These are phyloP conservation scores for Pichia paraexigua DNA, from an alignment of 805 yeast genomes.

Conservation along the genomic window DNA sequence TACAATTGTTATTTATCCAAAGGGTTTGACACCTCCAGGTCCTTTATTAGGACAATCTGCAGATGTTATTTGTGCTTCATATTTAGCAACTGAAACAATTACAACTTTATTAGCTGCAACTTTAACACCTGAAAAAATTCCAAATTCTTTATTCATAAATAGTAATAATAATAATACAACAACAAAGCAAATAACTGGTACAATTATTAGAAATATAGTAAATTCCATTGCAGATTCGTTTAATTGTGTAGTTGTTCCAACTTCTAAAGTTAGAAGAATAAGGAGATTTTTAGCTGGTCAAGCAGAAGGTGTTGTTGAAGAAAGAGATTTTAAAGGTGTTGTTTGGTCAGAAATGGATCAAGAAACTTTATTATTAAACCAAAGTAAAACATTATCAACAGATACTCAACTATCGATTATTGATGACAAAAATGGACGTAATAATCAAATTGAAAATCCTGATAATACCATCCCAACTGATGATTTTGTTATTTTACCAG, in stretches of 20 bases:
- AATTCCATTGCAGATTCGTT: constrained; percentile 81
- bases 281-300: constrained; percentile 95
- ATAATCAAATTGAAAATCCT: constrained; percentile 28
- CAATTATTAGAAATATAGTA: constrained; percentile 62
- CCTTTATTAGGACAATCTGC: constrained; percentile 82
- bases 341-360: constrained; percentile 80
- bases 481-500: constrained; percentile 63
- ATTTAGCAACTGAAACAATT: constrained; percentile 85
- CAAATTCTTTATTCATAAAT: constrained; percentile 34
- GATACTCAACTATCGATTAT: constrained; percentile 30
- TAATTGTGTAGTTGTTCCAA: constrained; percentile 83
- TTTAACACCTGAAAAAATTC: constrained; percentile 68
- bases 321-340: constrained; percentile 87
- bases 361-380: constrained; percentile 40
- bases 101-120: constrained; percentile 65
- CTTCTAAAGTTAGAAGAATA: constrained; percentile 84
- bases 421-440: constrained; percentile 29
- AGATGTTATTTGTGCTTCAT: constrained; percentile 83
- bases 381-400: not conserved
- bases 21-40: constrained; percentile 51
- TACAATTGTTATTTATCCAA: constrained; percentile 77
- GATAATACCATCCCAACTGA: constrained; percentile 64
- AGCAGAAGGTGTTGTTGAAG: constrained; percentile 86
- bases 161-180: constrained; percentile 28
- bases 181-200: constrained; percentile 48